These are phyloP conservation scores for Trichoderma orchidacearum DNA, from an alignment of 495 filamentous ascomycete species.

Conservation along the genomic window DNA sequence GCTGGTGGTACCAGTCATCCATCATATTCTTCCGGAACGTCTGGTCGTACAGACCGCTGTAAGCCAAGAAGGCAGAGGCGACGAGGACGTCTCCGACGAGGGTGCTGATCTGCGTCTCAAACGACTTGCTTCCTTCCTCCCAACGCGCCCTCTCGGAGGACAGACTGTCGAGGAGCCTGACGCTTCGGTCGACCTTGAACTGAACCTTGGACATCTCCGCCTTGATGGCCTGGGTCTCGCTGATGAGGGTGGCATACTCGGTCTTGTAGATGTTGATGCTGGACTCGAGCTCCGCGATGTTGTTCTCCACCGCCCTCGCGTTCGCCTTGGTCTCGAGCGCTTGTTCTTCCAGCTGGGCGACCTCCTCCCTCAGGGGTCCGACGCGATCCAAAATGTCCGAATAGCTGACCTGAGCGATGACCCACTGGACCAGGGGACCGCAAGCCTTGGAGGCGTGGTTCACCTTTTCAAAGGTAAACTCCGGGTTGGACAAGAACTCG, in stretches of 20 bases:
- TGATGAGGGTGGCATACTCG: slow-evolving; percentile 92
- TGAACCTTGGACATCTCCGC: slow-evolving; percentile 90
- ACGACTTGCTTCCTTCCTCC: slow-evolving; percentile 95
- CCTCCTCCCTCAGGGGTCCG: slow-evolving; percentile 85
- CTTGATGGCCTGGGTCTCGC: slow-evolving; percentile 95
- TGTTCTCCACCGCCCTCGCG: slow-evolving; percentile 82
- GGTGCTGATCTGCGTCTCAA: slow-evolving; percentile 93
- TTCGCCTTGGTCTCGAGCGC: slow-evolving; percentile 88
- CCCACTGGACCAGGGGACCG: slow-evolving; percentile 94
- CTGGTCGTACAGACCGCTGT: slow-evolving; percentile 94
- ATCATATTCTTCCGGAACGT: slow-evolving; percentile 95
- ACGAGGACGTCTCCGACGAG: slow-evolving; percentile 91
- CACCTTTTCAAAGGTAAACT: slow-evolving; percentile 92
- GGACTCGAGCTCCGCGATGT: slow-evolving; percentile 65
- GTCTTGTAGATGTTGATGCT: slow-evolving; percentile 95
- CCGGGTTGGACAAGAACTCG: slow-evolving; percentile 78
- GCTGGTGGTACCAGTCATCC: slow-evolving; percentile 91
- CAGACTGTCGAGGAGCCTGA: slow-evolving; percentile 83
- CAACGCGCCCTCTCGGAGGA: slow-evolving; percentile 85
- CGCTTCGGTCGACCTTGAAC: slow-evolving; percentile 94
- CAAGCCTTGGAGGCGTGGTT: slow-evolving; percentile 93
- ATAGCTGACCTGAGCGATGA: slow-evolving; percentile 92
- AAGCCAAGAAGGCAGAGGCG: slow-evolving; percentile 93
- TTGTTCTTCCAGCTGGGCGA: slow-evolving; percentile 70
- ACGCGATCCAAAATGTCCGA: slow-evolving; percentile 93